Evolutionary conservation across 2,329 filamentous ascomycete genomes (phyloP).

Genomic region (Alternaria alternata): DNA sequence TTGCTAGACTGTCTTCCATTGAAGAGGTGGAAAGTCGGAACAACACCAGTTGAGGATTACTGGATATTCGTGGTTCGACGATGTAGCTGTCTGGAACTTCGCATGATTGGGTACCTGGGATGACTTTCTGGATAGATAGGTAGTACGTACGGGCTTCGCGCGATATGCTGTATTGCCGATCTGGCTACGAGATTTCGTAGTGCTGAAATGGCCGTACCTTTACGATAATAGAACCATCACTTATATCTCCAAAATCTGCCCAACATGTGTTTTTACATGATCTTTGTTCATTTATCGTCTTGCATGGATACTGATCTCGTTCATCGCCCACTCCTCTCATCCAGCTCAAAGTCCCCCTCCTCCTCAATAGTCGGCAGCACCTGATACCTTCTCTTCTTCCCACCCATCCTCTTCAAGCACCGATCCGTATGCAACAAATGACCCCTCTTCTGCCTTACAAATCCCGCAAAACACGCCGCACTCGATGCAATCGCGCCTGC

Average conservation of each 20-base stretch:
- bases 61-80: neutral
- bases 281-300: neutral
- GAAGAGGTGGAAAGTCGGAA: no score
- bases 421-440: slow-evolving; percentile 54
- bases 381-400: slow-evolving; percentile 26
- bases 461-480: slow-evolving; percentile 62
- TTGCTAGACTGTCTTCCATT: neutral
- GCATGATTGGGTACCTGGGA: neutral
- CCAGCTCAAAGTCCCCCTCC: slow-evolving; percentile 20
- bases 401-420: slow-evolving; percentile 28
- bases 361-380: slow-evolving; percentile 35
- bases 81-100: no score
- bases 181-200: neutral
- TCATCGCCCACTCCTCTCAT: neutral
- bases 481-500: slow-evolving; percentile 61
- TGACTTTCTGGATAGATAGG: neutral
- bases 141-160: neutral
- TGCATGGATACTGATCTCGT: neutral
- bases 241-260: neutral
- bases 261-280: no score
- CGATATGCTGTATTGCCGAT: neutral
- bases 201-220: neutral
- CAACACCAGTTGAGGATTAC: no score
- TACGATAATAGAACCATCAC: neutral
- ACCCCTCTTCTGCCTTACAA: slow-evolving; percentile 65